Evolutionary conservation across 257 asterid species (phyloP).

Genomic region (Primulina eburnea): DNA sequence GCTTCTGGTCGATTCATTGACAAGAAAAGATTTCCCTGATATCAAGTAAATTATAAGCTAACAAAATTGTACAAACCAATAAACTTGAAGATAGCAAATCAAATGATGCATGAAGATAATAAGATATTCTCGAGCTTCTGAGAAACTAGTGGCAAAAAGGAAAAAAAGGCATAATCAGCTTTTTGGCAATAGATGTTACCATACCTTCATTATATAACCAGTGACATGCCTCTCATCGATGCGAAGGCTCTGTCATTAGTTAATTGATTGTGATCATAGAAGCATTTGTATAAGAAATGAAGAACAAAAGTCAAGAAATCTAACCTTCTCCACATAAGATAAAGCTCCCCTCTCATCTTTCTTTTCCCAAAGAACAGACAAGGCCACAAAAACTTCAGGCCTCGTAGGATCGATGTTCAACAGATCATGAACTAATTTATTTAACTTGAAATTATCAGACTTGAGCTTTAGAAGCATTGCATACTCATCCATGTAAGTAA

Average conservation of each 20-base stretch:
- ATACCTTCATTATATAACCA: slow-evolving; percentile 92
- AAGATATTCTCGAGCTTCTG: background rate
- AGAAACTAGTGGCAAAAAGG: background rate
- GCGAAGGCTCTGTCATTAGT: slow-evolving; percentile 71
- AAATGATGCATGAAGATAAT: background rate
- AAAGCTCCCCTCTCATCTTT: slow-evolving; percentile 89
- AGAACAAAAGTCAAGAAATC: slow-evolving; percentile 23
- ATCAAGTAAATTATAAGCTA: slow-evolving; percentile 19
- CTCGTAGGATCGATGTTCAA: slow-evolving; percentile 74
- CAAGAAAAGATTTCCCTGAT: slow-evolving; percentile 84
- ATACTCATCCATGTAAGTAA: slow-evolving; percentile 97
- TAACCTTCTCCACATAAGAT: slow-evolving; percentile 86
- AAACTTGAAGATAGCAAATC: slow-evolving; percentile 6
- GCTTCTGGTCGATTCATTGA: slow-evolving; percentile 88
- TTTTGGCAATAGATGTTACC: slow-evolving; percentile 9
- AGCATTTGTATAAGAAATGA: slow-evolving; percentile 18
- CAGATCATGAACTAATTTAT: slow-evolving; percentile 81
- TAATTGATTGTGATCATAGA: slow-evolving; percentile 24
- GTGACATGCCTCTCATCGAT: slow-evolving; percentile 89
- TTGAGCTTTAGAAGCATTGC: slow-evolving; percentile 95
- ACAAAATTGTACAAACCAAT: background rate
- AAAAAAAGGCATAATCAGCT: slow-evolving; percentile 15
- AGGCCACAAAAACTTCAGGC: slow-evolving; percentile 94
- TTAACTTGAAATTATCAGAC: slow-evolving; percentile 69
- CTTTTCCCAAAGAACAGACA: slow-evolving; percentile 89